Conservation (phyloP, 78 protist species). For the Acrasis kona region DNA sequence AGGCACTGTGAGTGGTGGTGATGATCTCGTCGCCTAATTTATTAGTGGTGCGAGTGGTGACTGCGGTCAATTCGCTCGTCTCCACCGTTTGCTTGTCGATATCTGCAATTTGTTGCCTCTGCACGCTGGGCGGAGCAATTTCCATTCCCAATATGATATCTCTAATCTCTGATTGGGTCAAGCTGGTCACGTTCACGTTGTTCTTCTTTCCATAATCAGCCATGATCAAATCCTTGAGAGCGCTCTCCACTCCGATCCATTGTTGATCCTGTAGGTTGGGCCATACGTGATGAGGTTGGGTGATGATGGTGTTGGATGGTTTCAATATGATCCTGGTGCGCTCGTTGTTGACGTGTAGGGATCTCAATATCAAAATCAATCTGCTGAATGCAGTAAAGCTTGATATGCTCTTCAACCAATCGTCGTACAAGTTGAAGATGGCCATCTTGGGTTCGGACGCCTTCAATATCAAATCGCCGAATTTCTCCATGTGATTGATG, state of each 20-base stretch:
- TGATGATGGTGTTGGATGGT: slow-evolving; percentile 80
- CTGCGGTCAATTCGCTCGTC: slow-evolving; percentile 9
- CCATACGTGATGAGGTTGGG: slow-evolving; percentile 97
- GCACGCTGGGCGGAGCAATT: slow-evolving; percentile 95
- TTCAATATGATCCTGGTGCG: slow-evolving; percentile 80
- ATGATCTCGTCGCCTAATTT: slow-evolving; percentile 93
- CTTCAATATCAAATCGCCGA: slow-evolving; percentile 94
- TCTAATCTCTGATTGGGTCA: slow-evolving; percentile 97
- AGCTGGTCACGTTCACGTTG: slow-evolving; percentile 90
- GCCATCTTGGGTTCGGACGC: slow-evolving; percentile 98
- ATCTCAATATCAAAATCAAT: slow-evolving; percentile 94
- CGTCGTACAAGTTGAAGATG: slow-evolving; percentile 96
- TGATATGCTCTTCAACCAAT: slow-evolving; percentile 92
- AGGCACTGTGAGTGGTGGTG: slow-evolving; percentile 81
- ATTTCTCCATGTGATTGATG: slow-evolving; percentile 89
- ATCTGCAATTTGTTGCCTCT: slow-evolving; percentile 93
- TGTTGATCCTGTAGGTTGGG: slow-evolving; percentile 95
- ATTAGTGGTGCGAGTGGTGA: slow-evolving; percentile 81
- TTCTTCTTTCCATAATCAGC: slow-evolving; percentile 98
- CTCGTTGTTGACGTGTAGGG: slow-evolving; percentile 90
- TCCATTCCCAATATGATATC: slow-evolving; percentile 99
- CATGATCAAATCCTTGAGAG: slow-evolving; percentile 94
- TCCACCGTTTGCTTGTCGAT: slow-evolving; percentile 87
- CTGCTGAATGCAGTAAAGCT: slow-evolving; percentile 95
- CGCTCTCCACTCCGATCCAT: slow-evolving; percentile 93